phyloP scores from a whole-genome alignment of 345 rosid genomes.

The Noccaea caerulescens region DNA sequence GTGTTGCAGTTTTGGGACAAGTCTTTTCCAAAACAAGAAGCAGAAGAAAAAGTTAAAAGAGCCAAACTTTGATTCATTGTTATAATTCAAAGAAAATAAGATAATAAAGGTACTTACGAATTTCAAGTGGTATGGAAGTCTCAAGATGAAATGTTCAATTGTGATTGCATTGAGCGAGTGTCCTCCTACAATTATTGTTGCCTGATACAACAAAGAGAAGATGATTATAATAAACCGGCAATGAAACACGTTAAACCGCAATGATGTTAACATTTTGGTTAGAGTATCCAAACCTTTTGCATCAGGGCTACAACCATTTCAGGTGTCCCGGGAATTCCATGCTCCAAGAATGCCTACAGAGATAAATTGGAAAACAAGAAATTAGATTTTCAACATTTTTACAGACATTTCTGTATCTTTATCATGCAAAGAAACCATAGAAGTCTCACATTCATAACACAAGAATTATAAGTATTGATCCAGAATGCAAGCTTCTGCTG shows the following conservation, averaged over 20 bases:
- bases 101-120: slow-evolving; percentile 56
- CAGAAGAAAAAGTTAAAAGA: slow-evolving; percentile 6
- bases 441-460: slow-evolving; percentile 77
- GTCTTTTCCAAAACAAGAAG: slow-evolving; percentile 50
- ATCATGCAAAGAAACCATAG: not conserved
- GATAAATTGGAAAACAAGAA: not conserved
- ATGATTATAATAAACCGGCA: not conserved
- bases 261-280: not conserved
- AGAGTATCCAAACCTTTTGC: slow-evolving; percentile 67
- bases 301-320: slow-evolving; percentile 80
- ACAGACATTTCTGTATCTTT: not conserved
- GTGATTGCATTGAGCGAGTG: slow-evolving; percentile 76
- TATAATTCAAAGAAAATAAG: not conserved
- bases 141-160: slow-evolving; percentile 88
- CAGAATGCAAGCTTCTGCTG: slow-evolving; percentile 97
- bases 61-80: not conserved
- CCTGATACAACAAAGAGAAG: slow-evolving; percentile 56
- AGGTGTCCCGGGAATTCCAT: slow-evolving; percentile 76
- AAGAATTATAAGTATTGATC: slow-evolving; percentile 89
- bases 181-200: slow-evolving; percentile 74
- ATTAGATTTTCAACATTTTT: not conserved
- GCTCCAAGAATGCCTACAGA: slow-evolving; percentile 75
- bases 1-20: slow-evolving; percentile 69
- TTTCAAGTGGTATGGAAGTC: slow-evolving; percentile 89
- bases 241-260: not conserved